phyloP scores from a whole-genome alignment of 768 basidiomycete species.

The Suillus cothurnatus region DNA sequence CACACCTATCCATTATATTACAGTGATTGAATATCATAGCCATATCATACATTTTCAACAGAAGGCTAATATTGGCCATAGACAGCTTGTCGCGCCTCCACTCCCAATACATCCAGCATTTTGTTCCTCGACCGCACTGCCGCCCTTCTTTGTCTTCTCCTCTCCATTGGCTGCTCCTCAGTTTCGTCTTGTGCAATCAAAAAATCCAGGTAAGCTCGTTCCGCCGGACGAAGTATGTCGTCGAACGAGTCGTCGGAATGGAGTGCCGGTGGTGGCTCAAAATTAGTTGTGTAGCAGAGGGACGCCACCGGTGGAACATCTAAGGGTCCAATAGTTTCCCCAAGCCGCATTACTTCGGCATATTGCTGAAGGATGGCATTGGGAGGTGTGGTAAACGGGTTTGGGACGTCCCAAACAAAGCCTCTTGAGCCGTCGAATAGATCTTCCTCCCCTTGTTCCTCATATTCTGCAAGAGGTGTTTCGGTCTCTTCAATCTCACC shows the following conservation, averaged over 20 bases:
- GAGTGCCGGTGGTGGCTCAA: background rate
- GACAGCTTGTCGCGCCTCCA: slow-evolving; percentile 12
- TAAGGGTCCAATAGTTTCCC: slow-evolving; percentile 7
- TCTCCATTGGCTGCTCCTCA: slow-evolving; percentile 6
- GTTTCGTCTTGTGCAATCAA: slow-evolving; percentile 5
- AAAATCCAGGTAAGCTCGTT: slow-evolving; percentile 7
- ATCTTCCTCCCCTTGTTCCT: slow-evolving; percentile 1
- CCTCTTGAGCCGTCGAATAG: background rate
- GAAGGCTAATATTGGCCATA: background rate
- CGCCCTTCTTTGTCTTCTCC: slow-evolving; percentile 9
- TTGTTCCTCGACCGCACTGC: slow-evolving; percentile 12
- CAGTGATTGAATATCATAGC: background rate
- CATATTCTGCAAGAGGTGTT: slow-evolving; percentile 3
- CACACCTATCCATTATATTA: no score
- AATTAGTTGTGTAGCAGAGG: background rate
- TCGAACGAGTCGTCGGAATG: background rate
- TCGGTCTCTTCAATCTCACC: slow-evolving; percentile 4
- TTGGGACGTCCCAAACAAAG: slow-evolving; percentile 20
- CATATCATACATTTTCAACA: background rate
- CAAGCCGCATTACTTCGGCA: background rate
- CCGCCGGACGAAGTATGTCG: background rate
- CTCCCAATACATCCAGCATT: slow-evolving; percentile 14
- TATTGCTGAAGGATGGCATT: slow-evolving; percentile 3
- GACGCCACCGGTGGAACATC: background rate
- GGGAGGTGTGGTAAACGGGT: slow-evolving; percentile 18